Percentiles rank a stretch among this genome's conserved stretches.
Conservation (phyloP, 495 filamentous ascomycete genomes). For the Trichoderma orchidacearum region DNA sequence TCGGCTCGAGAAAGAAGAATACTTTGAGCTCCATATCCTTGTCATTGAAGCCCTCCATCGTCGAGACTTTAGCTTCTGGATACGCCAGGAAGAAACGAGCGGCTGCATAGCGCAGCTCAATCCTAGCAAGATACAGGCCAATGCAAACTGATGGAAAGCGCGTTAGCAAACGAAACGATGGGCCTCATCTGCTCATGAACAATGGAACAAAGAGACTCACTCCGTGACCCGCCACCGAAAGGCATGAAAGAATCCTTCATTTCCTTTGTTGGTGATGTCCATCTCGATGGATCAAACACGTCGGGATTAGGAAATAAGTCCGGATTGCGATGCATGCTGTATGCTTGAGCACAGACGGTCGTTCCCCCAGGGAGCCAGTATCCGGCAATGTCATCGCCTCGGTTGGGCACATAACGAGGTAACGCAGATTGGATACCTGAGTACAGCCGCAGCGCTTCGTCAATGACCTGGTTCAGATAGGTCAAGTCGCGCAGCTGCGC, state of each 20-base stretch:
- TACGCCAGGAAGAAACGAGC: slow-evolving; percentile 18
- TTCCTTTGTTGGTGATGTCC: slow-evolving; percentile 23
- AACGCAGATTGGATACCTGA: slow-evolving; percentile 31
- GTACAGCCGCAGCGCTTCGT: slow-evolving; percentile 45
- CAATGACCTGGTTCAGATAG: slow-evolving; percentile 37
- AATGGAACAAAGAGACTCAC: slow-evolving; percentile 13
- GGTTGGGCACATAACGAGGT: slow-evolving; percentile 15
- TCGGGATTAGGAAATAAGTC: slow-evolving; percentile 18
- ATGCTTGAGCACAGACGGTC: slow-evolving; percentile 22
- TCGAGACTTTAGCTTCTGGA: slow-evolving; percentile 13
- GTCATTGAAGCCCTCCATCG: slow-evolving; percentile 25
- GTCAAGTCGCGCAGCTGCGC: slow-evolving; percentile 22
- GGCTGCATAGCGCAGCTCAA: slow-evolving; percentile 15
- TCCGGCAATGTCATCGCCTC: slow-evolving; percentile 12
- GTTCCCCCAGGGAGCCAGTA: slow-evolving; percentile 17
- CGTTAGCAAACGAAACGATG: background rate
- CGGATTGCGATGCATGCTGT: slow-evolving; percentile 24
- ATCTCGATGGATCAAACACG: slow-evolving; percentile 14
- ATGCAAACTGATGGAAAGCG: slow-evolving; percentile 17
- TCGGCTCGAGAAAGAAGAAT: slow-evolving; percentile 29
- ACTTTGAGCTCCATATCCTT: slow-evolving; percentile 27
- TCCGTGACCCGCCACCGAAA: slow-evolving; percentile 33
- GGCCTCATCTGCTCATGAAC: too few relatives aligned
- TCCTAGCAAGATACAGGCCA: slow-evolving; percentile 18
- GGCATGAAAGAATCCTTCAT: slow-evolving; percentile 41